Evolutionary conservation across 331 rosid genomes (phyloP).

Genomic region (Pyrus hybrid): DNA sequence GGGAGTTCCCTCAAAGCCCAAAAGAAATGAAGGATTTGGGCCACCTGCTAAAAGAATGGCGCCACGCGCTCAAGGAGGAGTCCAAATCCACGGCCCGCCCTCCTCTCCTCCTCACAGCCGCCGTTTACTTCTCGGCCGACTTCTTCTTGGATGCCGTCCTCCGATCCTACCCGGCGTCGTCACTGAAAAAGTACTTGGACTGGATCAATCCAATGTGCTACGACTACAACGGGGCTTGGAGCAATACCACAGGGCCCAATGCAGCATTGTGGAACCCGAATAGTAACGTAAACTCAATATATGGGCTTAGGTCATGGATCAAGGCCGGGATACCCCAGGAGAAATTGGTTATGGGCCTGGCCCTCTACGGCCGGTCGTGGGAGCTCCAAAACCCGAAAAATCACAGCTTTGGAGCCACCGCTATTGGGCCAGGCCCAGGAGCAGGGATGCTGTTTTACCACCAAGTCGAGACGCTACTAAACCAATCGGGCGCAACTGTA

Average conservation of each 20-base stretch:
- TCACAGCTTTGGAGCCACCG: slow-evolving; percentile 33
- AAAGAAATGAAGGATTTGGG: slow-evolving; percentile 37
- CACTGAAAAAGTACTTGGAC: slow-evolving; percentile 37
- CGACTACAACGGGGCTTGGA: slow-evolving; percentile 54
- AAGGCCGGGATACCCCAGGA: slow-evolving; percentile 20
- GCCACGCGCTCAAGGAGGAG: slow-evolving; percentile 20
- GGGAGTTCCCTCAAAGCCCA: slow-evolving; percentile 54
- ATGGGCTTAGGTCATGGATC: slow-evolving; percentile 68
- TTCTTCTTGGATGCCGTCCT: slow-evolving; percentile 9
- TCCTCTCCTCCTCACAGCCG: slow-evolving; percentile 55
- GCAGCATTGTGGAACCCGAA: slow-evolving; percentile 43
- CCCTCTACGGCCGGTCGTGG: slow-evolving; percentile 59
- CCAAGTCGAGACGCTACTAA: slow-evolving; percentile 34
- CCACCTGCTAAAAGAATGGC: slow-evolving; percentile 29
- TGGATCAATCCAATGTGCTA: slow-evolving; percentile 62
- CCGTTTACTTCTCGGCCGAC: slow-evolving; percentile 55
- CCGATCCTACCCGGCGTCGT: slow-evolving; percentile 30
- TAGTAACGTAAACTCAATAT: slow-evolving; percentile 17
- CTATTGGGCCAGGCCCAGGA: slow-evolving; percentile 49
- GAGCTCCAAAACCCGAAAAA: slow-evolving; percentile 27
- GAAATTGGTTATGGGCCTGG: slow-evolving; percentile 58
- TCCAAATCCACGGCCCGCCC: slow-evolving; percentile 3
- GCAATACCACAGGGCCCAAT: slow-evolving; percentile 47
- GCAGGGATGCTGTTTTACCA: slow-evolving; percentile 23
- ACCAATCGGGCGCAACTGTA: slow-evolving; percentile 8